A percentile compares a stretch with the other conserved stretches of the same genome.
These are phyloP conservation scores for Bryoerythrophyllum caledonicum DNA, from an alignment of 225 moss, liverwort and hornwort species.

Conservation along the genomic window DNA sequence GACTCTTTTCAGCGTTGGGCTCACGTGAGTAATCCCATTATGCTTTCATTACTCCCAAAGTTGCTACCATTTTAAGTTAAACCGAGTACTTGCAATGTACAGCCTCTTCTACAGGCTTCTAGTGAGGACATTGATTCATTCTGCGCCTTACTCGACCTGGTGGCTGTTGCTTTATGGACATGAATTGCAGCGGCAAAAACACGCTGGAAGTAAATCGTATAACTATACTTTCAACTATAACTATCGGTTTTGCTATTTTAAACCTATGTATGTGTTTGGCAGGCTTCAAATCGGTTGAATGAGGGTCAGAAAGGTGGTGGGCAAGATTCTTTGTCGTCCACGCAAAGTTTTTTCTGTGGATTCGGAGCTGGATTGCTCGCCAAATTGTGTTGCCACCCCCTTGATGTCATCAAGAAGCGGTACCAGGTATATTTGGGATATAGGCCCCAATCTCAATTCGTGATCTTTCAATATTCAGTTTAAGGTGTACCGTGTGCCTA, in stretches of 20 bases:
- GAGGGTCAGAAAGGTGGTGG: constrained; percentile 18
- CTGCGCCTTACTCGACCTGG: neutral
- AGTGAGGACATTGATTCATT: neutral
- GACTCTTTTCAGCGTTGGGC: constrained; percentile 67
- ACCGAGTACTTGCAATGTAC: neutral
- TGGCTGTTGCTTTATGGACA: neutral
- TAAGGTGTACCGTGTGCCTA: neutral
- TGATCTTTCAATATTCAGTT: neutral
- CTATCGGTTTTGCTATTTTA: neutral
- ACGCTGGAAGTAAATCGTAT: neutral
- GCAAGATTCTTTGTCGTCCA: constrained; percentile 30
- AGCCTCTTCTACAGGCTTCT: neutral
- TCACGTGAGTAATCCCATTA: constrained; percentile 38
- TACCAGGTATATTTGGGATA: constrained; percentile 57
- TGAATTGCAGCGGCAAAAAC: neutral
- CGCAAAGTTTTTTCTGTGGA: constrained; percentile 62
- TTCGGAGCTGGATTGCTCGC: constrained; percentile 75
- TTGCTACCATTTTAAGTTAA: neutral
- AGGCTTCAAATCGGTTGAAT: constrained; percentile 41
- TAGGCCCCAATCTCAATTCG: neutral
- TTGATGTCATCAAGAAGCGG: constrained; percentile 81
- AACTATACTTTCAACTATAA: neutral
- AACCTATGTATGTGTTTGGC: constrained; percentile 17
- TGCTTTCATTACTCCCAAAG: neutral
- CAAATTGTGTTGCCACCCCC: constrained; percentile 76